Evolutionary conservation across 2,329 filamentous ascomycete genomes (phyloP).

Genomic region (Pochonia chlamydosporia): DNA sequence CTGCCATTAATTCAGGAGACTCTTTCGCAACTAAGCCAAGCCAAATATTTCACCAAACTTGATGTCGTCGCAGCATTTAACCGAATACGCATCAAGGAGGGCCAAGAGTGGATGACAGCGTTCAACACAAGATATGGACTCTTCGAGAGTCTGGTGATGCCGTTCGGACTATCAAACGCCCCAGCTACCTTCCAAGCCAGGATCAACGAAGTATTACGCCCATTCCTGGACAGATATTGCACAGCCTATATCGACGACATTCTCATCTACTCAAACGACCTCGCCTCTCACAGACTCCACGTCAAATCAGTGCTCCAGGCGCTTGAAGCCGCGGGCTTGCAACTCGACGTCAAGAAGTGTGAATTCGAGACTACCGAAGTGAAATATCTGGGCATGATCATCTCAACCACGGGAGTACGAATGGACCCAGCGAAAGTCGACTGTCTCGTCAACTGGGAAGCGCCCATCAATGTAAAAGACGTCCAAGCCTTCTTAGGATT

Average conservation of each 20-base stretch:
- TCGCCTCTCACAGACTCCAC: background rate
- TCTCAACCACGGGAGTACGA: background rate
- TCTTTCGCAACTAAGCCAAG: background rate
- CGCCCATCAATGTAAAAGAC: constrained; percentile 2
- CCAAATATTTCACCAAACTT: background rate
- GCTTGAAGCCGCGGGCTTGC: no score
- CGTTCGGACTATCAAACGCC: background rate
- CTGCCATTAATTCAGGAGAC: background rate
- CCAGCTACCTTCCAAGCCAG: background rate
- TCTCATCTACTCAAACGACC: constrained; percentile 5
- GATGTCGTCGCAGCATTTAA: background rate
- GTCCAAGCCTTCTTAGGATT: constrained; percentile 1
- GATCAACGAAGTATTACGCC: constrained; percentile 1
- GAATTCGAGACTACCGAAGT: background rate
- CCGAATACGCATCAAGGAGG: background rate
- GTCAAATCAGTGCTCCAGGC: background rate
- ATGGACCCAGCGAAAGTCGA: constrained; percentile 3
- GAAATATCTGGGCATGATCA: background rate
- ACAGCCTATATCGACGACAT: constrained; percentile 8
- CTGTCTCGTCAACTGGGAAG: background rate
- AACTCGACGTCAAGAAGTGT: background rate
- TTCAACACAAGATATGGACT: constrained; percentile 2
- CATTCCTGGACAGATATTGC: constrained; percentile 4
- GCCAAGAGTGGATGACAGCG: constrained; percentile 2
- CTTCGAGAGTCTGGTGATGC: constrained; percentile 1